Conservation (phyloP, 768 basidiomycete species). For the Mycena rebaudengoi region DNA sequence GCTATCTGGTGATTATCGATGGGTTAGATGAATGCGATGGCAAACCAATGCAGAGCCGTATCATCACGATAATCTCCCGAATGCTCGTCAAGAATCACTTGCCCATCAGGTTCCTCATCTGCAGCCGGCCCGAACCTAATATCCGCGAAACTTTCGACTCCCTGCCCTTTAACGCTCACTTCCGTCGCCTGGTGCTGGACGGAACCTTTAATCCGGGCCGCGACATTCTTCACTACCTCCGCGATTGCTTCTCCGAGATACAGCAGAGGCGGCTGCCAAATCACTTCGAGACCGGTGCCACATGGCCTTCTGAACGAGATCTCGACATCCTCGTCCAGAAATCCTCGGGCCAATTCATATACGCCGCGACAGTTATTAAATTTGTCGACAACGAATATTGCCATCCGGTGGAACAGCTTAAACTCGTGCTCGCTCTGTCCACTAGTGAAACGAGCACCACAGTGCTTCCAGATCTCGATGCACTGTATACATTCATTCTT, state of each 20-base stretch:
- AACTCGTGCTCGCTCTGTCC: background rate
- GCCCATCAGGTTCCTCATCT: background rate
- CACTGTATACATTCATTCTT: constrained; percentile 25
- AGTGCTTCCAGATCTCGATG: constrained; percentile 22
- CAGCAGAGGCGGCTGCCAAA: background rate
- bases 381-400: constrained; percentile 29
- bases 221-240: background rate
- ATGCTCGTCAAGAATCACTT: background rate
- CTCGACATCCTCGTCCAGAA: constrained; percentile 22
- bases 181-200: background rate
- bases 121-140: constrained; percentile 4
- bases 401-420: constrained; percentile 7
- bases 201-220: background rate
- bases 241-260: background rate
- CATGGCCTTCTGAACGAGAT: constrained; percentile 18
- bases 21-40: background rate
- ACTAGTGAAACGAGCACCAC: background rate
- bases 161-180: background rate
- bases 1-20: background rate
- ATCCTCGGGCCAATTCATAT: constrained; percentile 35
- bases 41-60: background rate
- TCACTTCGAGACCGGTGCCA: background rate
- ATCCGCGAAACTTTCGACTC: constrained; percentile 1
- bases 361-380: constrained; percentile 35
- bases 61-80: background rate